Evolutionary conservation across 2,329 filamentous ascomycete species (phyloP), one percentile per base, ranked within the genome.

Genomic region (Balansia obtecta): DNA sequence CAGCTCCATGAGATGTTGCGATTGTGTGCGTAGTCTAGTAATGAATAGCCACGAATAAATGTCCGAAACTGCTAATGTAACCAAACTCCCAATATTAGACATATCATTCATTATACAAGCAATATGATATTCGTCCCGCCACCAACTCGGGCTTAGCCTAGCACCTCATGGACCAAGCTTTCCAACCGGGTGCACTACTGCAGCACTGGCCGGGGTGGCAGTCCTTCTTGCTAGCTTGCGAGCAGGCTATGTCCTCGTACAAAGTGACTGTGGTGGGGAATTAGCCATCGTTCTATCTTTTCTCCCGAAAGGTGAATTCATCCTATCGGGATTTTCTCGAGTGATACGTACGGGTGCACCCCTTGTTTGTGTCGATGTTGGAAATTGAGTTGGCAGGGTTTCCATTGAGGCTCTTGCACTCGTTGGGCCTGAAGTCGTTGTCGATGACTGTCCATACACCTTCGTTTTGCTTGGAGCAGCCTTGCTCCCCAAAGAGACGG

Each of bases 401-500:
- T 2, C 52, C 53, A 4, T 46, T 45, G 27, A 61, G 50, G 33
- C 37, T 47, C 39, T 53, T 57, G 53, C 59, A 60, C 30, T 56
- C 49, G 33, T 53, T 41, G 15, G 50, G 43, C 27, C 32, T 30
- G 9, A 61, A 53, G 50, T 61, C 59, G 6, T 52, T 51, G 18
- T 60, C 52, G 16, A 60, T 57, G 37, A 62, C 54, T 11, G 59
- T 61, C 57, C 57, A 62, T 30, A 62, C 47, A 22, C 60, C 60
- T 16, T 55, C 27, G 48, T 61, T 61, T 22, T 51, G 22, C 1
- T 45, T n/a, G 16, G 18, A 49, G 53, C 59, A 62, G 40, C 51
- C 56, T 11, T 48, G 37, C 1, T 43, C 54, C 13, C 56, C 51
- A 32, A 50, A 62, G 37, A 59, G 42, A 15, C 59, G 59, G 43